Conservation (phyloP, 768 basidiomycete species). For the Lentinus tigrinus region DNA sequence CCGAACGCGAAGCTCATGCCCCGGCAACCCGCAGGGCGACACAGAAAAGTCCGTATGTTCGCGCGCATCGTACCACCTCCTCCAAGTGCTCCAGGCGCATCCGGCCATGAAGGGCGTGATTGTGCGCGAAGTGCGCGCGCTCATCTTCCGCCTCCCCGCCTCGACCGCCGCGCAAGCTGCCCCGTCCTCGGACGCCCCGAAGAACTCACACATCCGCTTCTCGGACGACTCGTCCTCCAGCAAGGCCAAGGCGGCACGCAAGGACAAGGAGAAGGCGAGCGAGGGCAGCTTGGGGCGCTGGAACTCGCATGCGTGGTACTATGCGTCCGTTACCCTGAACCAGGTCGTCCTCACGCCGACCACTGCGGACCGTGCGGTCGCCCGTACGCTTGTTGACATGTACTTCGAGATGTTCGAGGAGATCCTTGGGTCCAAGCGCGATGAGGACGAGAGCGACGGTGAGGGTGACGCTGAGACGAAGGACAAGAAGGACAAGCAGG, state of each 20-base stretch:
- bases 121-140: constrained; percentile 79
- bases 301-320: constrained; percentile 83
- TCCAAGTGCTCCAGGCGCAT: constrained; percentile 86
- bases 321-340: constrained; percentile 91
- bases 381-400: constrained; percentile 76
- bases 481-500: constrained; percentile 22
- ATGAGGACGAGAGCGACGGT: constrained; percentile 38
- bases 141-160: constrained; percentile 67
- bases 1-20: background rate
- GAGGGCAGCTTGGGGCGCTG: constrained; percentile 40
- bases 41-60: constrained; percentile 85
- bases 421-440: constrained; percentile 64
- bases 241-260: constrained; percentile 13
- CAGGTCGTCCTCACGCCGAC: constrained; percentile 74
- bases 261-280: constrained; percentile 9
- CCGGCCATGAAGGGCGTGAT: constrained; percentile 91
- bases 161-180: constrained; percentile 32
- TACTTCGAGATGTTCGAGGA: constrained; percentile 96
- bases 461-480: constrained; percentile 23
- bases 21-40: constrained; percentile 64
- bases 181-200: constrained; percentile 8
- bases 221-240: constrained; percentile 30
- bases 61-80: constrained; percentile 84
- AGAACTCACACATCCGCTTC: constrained; percentile 54
- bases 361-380: constrained; percentile 67